Evolutionary conservation across 345 rosid genomes (phyloP).

Genomic region (Ceriops tagal): DNA sequence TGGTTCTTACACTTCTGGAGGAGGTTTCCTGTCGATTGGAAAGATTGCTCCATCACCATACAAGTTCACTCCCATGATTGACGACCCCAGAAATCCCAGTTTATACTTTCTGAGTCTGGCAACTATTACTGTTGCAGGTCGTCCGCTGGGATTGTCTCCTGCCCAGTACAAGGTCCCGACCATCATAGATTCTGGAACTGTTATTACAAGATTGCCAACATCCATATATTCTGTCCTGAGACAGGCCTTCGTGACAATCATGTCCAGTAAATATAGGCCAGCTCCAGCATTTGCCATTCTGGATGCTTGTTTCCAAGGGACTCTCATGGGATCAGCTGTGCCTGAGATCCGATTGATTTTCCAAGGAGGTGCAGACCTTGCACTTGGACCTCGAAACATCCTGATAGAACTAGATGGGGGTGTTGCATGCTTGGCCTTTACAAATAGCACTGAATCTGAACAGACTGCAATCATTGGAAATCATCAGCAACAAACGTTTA

Average conservation of each 20-base stretch:
- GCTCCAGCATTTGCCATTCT: conserved; percentile 35
- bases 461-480: conserved; percentile 40
- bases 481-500: conserved; percentile 40
- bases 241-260: conserved; percentile 28
- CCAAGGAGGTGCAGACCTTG: conserved; percentile 37
- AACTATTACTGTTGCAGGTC: conserved; percentile 28
- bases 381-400: conserved; percentile 23
- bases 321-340: conserved; percentile 16
- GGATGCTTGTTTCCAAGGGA: conserved; percentile 45
- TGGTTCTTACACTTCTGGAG: conserved; percentile 14
- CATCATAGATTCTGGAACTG: conserved; percentile 52
- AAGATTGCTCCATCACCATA: conserved; percentile 19
- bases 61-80: conserved; percentile 45
- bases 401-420: conserved; percentile 33
- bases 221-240: conserved; percentile 29
- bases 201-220: conserved; percentile 43
- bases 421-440: conserved; percentile 40
- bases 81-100: conserved; percentile 17
- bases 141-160: conserved; percentile 26
- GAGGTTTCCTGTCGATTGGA: conserved; percentile 40
- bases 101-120: conserved; percentile 33
- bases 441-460: conserved; percentile 3
- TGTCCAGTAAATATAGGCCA: conserved; percentile 27
- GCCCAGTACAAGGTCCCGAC: conserved; percentile 28
- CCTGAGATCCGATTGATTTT: conserved; percentile 37